Conservation (phyloP, 257 asterid species). For the Ophiorrhiza pumila region DNA sequence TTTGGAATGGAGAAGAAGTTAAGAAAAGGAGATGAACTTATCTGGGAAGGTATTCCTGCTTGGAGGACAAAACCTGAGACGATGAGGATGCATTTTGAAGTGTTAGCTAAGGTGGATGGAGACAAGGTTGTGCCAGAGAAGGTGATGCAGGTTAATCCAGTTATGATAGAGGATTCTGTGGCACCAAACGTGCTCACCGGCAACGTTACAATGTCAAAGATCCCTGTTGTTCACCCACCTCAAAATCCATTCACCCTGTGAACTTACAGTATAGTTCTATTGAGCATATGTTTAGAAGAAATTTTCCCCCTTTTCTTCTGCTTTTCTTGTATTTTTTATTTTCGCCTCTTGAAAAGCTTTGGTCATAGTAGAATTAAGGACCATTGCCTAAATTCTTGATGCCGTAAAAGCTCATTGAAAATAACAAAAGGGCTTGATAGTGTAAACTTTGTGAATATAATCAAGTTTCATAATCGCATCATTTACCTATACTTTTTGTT, state of each 20-base stretch:
- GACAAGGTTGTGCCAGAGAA: slow-evolving; percentile 82
- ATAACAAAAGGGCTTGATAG: background rate
- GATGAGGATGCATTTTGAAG: slow-evolving; percentile 87
- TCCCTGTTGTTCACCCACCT: slow-evolving; percentile 57
- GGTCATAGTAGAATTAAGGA: background rate
- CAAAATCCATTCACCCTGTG: slow-evolving; percentile 60
- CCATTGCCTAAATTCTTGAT: background rate
- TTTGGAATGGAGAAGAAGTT: slow-evolving; percentile 76
- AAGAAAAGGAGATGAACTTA: slow-evolving; percentile 42
- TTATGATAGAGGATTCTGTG: slow-evolving; percentile 54
- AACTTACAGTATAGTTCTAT: slow-evolving; percentile 15
- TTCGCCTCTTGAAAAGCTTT: background rate
- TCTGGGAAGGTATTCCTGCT: slow-evolving; percentile 51
- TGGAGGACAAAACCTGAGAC: slow-evolving; percentile 79
- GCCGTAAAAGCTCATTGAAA: slow-evolving; percentile 1
- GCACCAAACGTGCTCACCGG: slow-evolving; percentile 48
- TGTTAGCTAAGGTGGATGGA: slow-evolving; percentile 88
- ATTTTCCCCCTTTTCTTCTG: background rate
- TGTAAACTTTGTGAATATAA: slow-evolving; percentile 6
- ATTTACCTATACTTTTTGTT: background rate
- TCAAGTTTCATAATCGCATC: background rate
- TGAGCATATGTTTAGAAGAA: slow-evolving; percentile 30
- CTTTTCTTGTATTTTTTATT: background rate
- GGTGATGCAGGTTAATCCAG: slow-evolving; percentile 70
- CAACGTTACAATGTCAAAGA: slow-evolving; percentile 57